phyloP scores from a whole-genome alignment of 352 stramenopile genomes.

The Hyaloperonospora brassicae region DNA sequence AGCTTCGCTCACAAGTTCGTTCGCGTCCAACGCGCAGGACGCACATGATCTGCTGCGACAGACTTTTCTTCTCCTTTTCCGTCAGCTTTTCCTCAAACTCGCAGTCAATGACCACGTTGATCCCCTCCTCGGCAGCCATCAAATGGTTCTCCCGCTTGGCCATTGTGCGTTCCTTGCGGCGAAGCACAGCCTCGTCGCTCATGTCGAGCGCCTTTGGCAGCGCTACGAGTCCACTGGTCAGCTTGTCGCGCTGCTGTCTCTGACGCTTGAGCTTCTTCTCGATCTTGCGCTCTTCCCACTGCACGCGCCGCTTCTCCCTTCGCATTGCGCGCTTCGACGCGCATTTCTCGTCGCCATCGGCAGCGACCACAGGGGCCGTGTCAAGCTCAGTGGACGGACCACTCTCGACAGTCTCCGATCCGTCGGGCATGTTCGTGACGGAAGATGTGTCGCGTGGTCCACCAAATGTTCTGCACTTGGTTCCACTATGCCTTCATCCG shows the following conservation, averaged over 20 bases:
- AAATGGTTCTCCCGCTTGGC: conserved; percentile 70
- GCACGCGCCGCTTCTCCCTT: conserved; percentile 50
- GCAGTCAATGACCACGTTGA: conserved; percentile 89
- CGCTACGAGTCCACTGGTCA: conserved; percentile 19
- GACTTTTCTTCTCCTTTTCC: conserved; percentile 88
- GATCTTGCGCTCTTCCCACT: conserved; percentile 76
- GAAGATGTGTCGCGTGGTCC: neutral
- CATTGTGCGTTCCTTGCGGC: conserved; percentile 46
- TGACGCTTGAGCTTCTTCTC: conserved; percentile 78
- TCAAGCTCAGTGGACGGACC: neutral
- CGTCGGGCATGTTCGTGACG: too few relatives aligned
- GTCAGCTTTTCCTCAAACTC: conserved; percentile 91
- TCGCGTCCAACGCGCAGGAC: conserved; percentile 8
- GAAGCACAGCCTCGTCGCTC: conserved; percentile 63
- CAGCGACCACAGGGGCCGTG: neutral
- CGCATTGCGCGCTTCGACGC: conserved; percentile 51
- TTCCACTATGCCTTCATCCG: neutral
- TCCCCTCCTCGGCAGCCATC: conserved; percentile 77
- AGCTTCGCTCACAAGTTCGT: neutral
- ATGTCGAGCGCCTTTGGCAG: conserved; percentile 59
- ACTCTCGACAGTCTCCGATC: too few relatives aligned
- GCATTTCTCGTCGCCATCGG: conserved; percentile 5
- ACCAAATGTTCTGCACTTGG: neutral
- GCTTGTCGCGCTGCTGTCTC: conserved; percentile 34
- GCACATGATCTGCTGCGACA: conserved; percentile 92